phyloP scores from a whole-genome alignment of 805 yeast species.

The Huiozyma naganishii region DNA sequence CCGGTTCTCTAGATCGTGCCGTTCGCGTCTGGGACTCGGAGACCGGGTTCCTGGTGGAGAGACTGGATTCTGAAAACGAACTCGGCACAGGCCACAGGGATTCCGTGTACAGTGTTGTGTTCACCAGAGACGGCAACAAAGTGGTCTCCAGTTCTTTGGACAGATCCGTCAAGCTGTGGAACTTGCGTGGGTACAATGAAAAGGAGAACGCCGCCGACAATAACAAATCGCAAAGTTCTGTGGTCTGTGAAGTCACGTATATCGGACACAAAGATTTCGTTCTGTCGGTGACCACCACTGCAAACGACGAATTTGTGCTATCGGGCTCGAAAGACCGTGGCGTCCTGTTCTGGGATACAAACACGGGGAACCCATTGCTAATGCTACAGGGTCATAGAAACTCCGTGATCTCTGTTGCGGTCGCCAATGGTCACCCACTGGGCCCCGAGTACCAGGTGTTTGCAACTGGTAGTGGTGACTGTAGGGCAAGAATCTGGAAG shows the following conservation, averaged over 20 bases:
- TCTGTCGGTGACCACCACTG: constrained; percentile 86
- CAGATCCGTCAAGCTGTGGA: constrained; percentile 93
- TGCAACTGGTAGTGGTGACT: constrained; percentile 97
- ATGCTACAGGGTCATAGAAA: constrained; percentile 97
- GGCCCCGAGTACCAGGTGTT: constrained; percentile 60
- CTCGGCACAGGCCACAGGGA: constrained; percentile 91
- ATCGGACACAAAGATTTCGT: constrained; percentile 96
- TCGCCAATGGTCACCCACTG: constrained; percentile 62
- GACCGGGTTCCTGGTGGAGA: constrained; percentile 84
- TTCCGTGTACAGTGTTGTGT: constrained; percentile 90
- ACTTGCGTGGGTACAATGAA: constrained; percentile 41
- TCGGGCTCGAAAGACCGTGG: constrained; percentile 97
- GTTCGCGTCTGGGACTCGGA: constrained; percentile 96
- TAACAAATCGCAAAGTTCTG: constrained; percentile 32
- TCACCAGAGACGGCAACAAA: constrained; percentile 83
- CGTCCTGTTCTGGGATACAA: constrained; percentile 93
- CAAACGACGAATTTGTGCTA: constrained; percentile 80
- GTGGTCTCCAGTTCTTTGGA: constrained; percentile 93
- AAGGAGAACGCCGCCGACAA: background rate
- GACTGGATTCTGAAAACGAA: constrained; percentile 81
- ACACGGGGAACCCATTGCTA: constrained; percentile 80
- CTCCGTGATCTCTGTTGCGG: constrained; percentile 90
- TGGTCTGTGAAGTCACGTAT: constrained; percentile 79
- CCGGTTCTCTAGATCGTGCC: constrained; percentile 93
- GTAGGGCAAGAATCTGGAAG: constrained; percentile 94